Base-by-base conservation (phyloP, 2,329 filamentous ascomycete species). In the Blastomyces gilchristii region DNA sequence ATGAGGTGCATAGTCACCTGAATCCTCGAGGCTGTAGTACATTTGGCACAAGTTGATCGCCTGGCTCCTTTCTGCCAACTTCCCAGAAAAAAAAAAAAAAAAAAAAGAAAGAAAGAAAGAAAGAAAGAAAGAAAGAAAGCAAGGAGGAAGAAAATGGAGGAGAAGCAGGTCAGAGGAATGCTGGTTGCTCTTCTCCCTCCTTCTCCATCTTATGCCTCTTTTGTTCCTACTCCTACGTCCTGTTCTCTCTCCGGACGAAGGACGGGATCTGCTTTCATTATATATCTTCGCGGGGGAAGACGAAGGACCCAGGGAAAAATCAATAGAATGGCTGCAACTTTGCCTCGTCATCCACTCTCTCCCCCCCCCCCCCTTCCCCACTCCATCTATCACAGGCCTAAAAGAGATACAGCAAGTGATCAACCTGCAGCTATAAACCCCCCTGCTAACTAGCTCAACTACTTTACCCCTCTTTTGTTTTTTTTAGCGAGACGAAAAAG, bases 401-500 rank as follows among this genome's bases (percentile, higher is more conserved):
- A 41, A 22, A 7, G 12, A 9, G n/a, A 41, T 57, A 57, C n/a
- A 22, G 9, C 34, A 3, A n/a, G 16, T 22, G 11, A 34, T 41
- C 3, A 22, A 56, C n/a, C 18, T 18, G 18, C 14, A 37, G 14
- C 9, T 34, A 22, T 22, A 56, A 54, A n/a, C 31, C 28, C 34
- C 28, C 8, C 31, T 14, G 16, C 50, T 22, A 57, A 57, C 53
- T 39, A 9, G 34, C 16, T 39, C 18, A 25, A 41, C 12, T 22
- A 31, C 37, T 28, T 58, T 43, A 39, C 3, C 68, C 8, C 31
- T 4, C n/a, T 22, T 22, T 22, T 22, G n/a, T 22, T 22, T 9
- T 58, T 39, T 53, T 18, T 68, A 85, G 83, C 77, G 83, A 70
- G 81, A 86, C 71, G 78, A 79, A 47, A 79, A 78, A 63, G 77